Evolutionary conservation across 83 land plant species (phyloP), one percentile per base, ranked within the genome.

Genomic region (Picea engelmannii): DNA sequence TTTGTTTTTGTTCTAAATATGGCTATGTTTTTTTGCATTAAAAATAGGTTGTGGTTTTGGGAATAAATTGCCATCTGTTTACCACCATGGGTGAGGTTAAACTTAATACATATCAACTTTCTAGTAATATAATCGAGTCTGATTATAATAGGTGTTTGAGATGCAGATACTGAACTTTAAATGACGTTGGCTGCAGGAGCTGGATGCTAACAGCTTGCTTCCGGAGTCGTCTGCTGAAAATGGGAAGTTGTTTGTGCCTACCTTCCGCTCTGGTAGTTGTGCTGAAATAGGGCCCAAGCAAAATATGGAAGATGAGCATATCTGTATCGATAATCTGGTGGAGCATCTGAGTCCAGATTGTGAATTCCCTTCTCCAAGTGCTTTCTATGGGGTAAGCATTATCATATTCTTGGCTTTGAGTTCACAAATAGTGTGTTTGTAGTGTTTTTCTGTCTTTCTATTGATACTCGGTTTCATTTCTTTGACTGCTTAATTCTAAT

Each of bases 231-330:
- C 87, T 21, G 52, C 82, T 16, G 89, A 86, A 47, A 84, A 17
- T 59, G 82, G 83, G 55, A 27, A 83, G 6, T 66, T 25, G 3
- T 88, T 88, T 69, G 60, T 84, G 27, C 95, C 95, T n/a, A 68
- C 84, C 7, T 87, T 92, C 17, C 88, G 95, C 6, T 93, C 95
- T 67, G 95, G 95, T 47, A 89, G 93, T 73, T 91, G 86, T 76
- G 83, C 95, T 52, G 95, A 93, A 74, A 88, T 80, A 61, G 95
- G 95, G 66, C 91, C 91, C n/a, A 90, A 89, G 74, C 83, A 61
- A 61, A 83, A 69, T 74, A 92, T 92, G 95, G 95, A 93, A 82
- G 95, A 93, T 86, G 95, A 93, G 47, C 95, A 93, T 80, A 78
- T 93, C 12, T 89, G 93, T 60, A 88, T 93, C 38, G 95, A 93